phyloP scores from a whole-genome alignment of 306 rosid genomes.

The Erythrophleum fordii region DNA sequence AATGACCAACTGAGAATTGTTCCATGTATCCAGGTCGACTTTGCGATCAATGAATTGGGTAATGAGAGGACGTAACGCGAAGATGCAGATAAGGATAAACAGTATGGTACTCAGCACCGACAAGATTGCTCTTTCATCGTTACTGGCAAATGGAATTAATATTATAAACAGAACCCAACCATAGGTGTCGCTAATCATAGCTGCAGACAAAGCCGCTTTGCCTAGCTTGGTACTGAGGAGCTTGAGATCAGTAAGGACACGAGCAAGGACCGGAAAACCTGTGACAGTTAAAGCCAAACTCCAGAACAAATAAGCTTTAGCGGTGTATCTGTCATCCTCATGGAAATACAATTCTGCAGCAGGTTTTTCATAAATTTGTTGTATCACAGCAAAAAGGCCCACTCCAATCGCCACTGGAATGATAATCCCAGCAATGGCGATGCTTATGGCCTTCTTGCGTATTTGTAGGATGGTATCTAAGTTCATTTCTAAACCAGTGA shows the following conservation, averaged over 20 bases:
- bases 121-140: neutral
- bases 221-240: conserved; percentile 47
- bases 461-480: neutral
- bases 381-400: conserved; percentile 23
- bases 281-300: conserved; percentile 35
- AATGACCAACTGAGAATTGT: neutral
- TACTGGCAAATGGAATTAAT: conserved; percentile 3
- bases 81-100: conserved; percentile 35
- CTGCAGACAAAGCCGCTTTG: conserved; percentile 35
- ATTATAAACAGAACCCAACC: conserved; percentile 43
- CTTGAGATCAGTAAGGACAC: conserved; percentile 44
- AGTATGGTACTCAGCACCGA: neutral
- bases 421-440: conserved; percentile 35
- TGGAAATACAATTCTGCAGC: neutral
- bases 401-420: conserved; percentile 32
- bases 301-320: conserved; percentile 28
- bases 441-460: conserved; percentile 29
- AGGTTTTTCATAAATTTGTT: neutral
- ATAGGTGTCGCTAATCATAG: conserved; percentile 42
- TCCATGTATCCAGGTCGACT: conserved; percentile 6
- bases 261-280: conserved; percentile 44
- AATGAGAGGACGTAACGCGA: conserved; percentile 32
- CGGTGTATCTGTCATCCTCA: too few relatives aligned
- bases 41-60: neutral
- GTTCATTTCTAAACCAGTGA: conserved; percentile 51